Conservation (phyloP, 768 basidiomycete genomes). For the Tylopilus rubrobrunneus region DNA sequence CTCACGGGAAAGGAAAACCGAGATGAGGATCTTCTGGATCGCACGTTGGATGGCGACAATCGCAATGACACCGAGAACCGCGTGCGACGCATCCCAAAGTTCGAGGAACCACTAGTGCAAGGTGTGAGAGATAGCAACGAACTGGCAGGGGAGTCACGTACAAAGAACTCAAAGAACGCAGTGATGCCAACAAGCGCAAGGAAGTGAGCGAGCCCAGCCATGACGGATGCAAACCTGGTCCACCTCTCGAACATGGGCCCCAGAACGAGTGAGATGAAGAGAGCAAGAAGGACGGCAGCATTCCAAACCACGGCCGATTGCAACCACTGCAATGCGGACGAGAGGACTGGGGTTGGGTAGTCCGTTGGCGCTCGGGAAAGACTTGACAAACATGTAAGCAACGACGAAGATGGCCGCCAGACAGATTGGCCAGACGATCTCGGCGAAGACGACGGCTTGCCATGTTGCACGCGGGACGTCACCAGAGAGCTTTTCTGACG, state of each 20-base stretch:
- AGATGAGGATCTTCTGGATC: constrained; percentile 90
- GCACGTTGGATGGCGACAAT: constrained; percentile 89
- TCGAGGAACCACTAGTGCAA: constrained; percentile 84
- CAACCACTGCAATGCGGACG: constrained; percentile 82
- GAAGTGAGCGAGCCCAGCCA: constrained; percentile 90
- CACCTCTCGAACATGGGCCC: constrained; percentile 86
- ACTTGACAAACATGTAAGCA: constrained; percentile 92
- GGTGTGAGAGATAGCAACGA: constrained; percentile 29
- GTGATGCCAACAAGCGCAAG: constrained; percentile 77
- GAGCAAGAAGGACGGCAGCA: constrained; percentile 73
- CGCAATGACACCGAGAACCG: constrained; percentile 87
- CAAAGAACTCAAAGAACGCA: constrained; percentile 95
- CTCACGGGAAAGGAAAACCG: constrained; percentile 92
- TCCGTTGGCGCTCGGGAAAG: constrained; percentile 69
- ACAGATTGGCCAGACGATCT: constrained; percentile 78
- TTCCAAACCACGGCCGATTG: constrained; percentile 96
- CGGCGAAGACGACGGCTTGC: constrained; percentile 77
- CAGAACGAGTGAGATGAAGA: constrained; percentile 91
- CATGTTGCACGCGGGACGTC: constrained; percentile 92
- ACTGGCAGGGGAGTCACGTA: constrained; percentile 42
- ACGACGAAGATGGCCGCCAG: constrained; percentile 74
- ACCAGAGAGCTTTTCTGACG: constrained; percentile 93
- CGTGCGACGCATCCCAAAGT: constrained; percentile 95
- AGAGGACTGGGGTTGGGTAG: constrained; percentile 74
- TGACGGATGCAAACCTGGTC: constrained; percentile 84